Conservation (phyloP, 2,329 filamentous ascomycete genomes). For the Diaporthe vexans region DNA sequence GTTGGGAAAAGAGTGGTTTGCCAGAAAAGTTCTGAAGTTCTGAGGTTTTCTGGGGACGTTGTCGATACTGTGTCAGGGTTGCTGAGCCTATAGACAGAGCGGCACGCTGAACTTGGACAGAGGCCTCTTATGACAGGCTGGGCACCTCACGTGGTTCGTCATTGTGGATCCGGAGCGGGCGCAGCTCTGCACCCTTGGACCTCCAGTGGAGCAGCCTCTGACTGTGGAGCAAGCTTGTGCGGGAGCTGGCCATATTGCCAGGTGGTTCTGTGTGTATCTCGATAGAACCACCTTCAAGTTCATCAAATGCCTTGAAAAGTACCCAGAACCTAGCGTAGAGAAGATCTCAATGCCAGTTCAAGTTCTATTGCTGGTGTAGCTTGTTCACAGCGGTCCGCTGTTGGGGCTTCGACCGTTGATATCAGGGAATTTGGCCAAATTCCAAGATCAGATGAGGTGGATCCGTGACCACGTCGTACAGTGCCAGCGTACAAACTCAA, state of each 20-base stretch:
- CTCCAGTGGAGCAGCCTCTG: not conserved
- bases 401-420: slow-evolving; percentile 2
- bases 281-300: not conserved
- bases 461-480: slow-evolving; percentile 1
- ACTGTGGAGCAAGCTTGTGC: slow-evolving; percentile 4
- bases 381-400: not conserved
- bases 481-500: not conserved
- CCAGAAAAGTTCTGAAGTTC: not conserved
- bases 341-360: not conserved
- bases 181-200: not conserved
- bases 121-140: slow-evolving; percentile 14
- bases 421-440: not conserved
- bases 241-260: not conserved
- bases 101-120: not conserved
- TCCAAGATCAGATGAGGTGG: not conserved
- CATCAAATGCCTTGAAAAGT: not conserved
- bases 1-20: not conserved
- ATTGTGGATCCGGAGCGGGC: slow-evolving; percentile 4
- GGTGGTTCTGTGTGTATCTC: not conserved
- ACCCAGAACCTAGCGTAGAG: not conserved
- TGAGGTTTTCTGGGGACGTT: not conserved
- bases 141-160: slow-evolving; percentile 10
- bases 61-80: not conserved
- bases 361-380: not conserved
- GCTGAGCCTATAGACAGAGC: not conserved